Evolutionary conservation across 2,329 filamentous ascomycete genomes (phyloP), one percentile per base, ranked within the genome.

Genomic region (Anthostomella pinea): DNA sequence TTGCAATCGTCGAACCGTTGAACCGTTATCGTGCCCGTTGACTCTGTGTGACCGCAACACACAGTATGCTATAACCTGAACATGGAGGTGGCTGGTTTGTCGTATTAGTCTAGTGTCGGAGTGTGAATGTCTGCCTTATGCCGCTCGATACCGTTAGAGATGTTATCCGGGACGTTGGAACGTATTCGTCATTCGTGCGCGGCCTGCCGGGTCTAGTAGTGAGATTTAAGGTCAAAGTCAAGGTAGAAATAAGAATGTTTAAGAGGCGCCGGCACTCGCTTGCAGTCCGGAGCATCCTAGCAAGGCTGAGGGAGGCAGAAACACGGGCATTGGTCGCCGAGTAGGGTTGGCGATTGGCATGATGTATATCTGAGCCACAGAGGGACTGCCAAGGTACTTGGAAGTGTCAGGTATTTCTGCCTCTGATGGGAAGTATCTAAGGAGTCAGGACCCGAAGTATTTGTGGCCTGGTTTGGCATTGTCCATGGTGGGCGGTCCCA

Each of bases 171-270:
- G 32, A 33, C 40, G 23, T 46, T 43, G 46, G 49, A 43, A 50
- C 37, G 39, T 45, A 50, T 51, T 53, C 49, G 52, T 54, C 40
- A 53, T 41, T 50, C 35, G 37, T 53, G 4, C 72, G 46, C 33
- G 41, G 41, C 15, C 17, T n/a, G 29, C 8, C 18, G 18, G 29
- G 29, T 8, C 16, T 31, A 31, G 15, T 21, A 13, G 7, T 16
- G 15, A n/a, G 7, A 14, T 27, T 27, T 6, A n/a, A 21, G 15
- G 16, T 16, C 21, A 31, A 31, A 14, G 8, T 10, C 8, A 31
- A 31, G 18, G 18, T 18, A 8, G 18, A 17, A 30, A 30, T 6
- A 30, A n/a, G 18, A 31, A 31, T 8, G 9, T 5, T 20, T 7
- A 14, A n/a, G 15, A 20, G 16, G 14, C n/a, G n/a, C n/a, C n/a